Base-by-base conservation (phyloP, 768 basidiomycete genomes). In the Pholiota conissans region DNA sequence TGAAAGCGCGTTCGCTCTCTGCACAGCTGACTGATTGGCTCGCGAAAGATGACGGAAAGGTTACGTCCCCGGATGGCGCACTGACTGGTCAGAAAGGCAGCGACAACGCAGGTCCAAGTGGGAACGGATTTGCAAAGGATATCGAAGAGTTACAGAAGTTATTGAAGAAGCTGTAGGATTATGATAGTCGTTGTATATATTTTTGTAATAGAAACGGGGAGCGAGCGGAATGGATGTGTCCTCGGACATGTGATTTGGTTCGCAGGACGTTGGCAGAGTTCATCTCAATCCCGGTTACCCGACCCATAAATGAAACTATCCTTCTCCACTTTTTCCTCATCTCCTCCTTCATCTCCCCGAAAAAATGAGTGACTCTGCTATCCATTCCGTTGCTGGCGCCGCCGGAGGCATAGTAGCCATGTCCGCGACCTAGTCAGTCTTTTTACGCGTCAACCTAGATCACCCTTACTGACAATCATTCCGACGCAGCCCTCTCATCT, bases 331-430 rank as follows among this genome's bases (percentile, higher is more conserved):
- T 24, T 11, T 45, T 7, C 52, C 53, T 58, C 49, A 54, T 48
- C 52, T 42, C 61, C 35, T 49, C 49, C 40, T 46, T 22, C 53
- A 49, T n/a, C 34, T 46, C 26, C 27, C 37, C 27, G 55, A 30
- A 30, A 70, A 50, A 42, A 85, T 87, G 83, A 83, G 79, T 58
- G 92, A 98, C 72, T 93, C 92, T 48, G 73, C 85, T 13, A 89
- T 97, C 27, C 94, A 98, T 64, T 84, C 95, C 34, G 66, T 91
- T 11, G 91, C 95, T 16, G 97, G 97, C 11, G 93, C 94, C 16
- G 84, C 88, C 1, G 95, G 93, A 48, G 96, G 96, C 24, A 89
- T 96, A 65, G 71, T 80, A 20, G 93, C 96, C 22, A 97, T 98
- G 95, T 82, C 84, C n/a, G 85, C 80, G 32, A 94, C 91, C 53